These are phyloP conservation scores for Lentinula edodes DNA, from an alignment of 768 basidiomycete genomes.

Conservation along the genomic window DNA sequence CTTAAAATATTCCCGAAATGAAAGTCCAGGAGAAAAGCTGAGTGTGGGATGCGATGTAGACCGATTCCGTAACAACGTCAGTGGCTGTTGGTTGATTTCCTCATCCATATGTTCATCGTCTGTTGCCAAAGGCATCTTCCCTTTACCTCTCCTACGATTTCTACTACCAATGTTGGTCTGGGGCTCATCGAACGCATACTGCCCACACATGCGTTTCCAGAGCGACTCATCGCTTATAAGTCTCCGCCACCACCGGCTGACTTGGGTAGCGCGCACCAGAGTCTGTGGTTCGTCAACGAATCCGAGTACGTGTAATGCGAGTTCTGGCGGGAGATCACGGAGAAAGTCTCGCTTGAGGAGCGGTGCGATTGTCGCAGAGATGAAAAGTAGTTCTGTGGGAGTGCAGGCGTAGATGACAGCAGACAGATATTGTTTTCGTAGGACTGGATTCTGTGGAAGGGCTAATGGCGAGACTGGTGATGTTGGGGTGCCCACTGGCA, in stretches of 20 bases:
- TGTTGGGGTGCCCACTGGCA: slow-evolving; percentile 6
- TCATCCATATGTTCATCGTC: neutral
- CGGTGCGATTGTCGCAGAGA: slow-evolving; percentile 59
- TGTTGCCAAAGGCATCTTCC: neutral
- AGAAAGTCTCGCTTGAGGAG: slow-evolving; percentile 54
- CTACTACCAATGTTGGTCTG: neutral
- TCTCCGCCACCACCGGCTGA: slow-evolving; percentile 65
- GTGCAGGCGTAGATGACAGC: slow-evolving; percentile 49
- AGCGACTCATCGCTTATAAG: slow-evolving; percentile 71
- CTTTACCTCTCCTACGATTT: slow-evolving; percentile 4
- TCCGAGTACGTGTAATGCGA: slow-evolving; percentile 67
- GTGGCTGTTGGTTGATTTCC: neutral
- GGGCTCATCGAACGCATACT: slow-evolving; percentile 40
- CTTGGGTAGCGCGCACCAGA: slow-evolving; percentile 62
- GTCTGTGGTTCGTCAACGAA: slow-evolving; percentile 74
- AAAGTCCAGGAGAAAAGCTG: slow-evolving; percentile 26
- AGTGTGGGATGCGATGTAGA: neutral
- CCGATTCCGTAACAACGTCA: neutral
- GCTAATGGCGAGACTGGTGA: slow-evolving; percentile 8
- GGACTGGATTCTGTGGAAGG: slow-evolving; percentile 27
- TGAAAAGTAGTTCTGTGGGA: slow-evolving; percentile 56
- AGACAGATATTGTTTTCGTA: slow-evolving; percentile 47
- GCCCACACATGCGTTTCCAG: slow-evolving; percentile 73
- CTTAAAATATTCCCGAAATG: slow-evolving; percentile 70
- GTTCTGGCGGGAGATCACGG: slow-evolving; percentile 57